Conservation (phyloP, 1,284 basidiomycete species). For the Hypsizygus ulmarius region DNA sequence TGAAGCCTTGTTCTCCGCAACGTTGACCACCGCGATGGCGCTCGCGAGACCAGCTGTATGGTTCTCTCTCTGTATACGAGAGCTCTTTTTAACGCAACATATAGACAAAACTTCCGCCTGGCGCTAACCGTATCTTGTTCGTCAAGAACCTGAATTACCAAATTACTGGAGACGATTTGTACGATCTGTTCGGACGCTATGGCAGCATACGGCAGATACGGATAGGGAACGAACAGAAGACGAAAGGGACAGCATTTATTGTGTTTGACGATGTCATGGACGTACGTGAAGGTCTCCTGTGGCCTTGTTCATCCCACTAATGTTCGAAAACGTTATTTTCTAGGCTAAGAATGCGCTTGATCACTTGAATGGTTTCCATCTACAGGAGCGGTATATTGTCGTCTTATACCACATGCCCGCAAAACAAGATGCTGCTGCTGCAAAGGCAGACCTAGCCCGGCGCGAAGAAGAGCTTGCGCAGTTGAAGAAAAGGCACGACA, state of each 20-base stretch:
- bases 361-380: conserved; percentile 96
- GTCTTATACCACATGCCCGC: conserved; percentile 98
- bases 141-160: conserved; percentile 94
- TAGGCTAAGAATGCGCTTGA: conserved; percentile 97
- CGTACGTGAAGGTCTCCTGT: conserved; percentile 44
- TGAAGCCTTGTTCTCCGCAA: conserved; percentile 2
- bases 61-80: conserved; percentile 11
- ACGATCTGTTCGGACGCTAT: conserved; percentile 97
- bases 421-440: conserved; percentile 88
- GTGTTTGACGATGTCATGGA: conserved; percentile 91
- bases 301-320: conserved; percentile 15
- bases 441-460: conserved; percentile 89
- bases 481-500: conserved; percentile 84
- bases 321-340: conserved; percentile 11
- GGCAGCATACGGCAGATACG: conserved; percentile 96
- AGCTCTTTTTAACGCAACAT: conserved; percentile 4
- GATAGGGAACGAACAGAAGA: conserved; percentile 89
- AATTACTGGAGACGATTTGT: conserved; percentile 91
- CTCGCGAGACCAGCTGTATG: conserved; percentile 63
- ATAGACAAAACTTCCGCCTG: conserved; percentile 79
- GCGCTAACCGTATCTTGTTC: conserved; percentile 82
- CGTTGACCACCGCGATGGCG: conserved; percentile 45
- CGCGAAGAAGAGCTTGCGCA: conserved; percentile 89
- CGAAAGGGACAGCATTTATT: conserved; percentile 95
- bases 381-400: conserved; percentile 97